These are phyloP conservation scores for Ophiostoma piceae DNA, from an alignment of 2,329 filamentous ascomycete genomes.

Conservation along the genomic window DNA sequence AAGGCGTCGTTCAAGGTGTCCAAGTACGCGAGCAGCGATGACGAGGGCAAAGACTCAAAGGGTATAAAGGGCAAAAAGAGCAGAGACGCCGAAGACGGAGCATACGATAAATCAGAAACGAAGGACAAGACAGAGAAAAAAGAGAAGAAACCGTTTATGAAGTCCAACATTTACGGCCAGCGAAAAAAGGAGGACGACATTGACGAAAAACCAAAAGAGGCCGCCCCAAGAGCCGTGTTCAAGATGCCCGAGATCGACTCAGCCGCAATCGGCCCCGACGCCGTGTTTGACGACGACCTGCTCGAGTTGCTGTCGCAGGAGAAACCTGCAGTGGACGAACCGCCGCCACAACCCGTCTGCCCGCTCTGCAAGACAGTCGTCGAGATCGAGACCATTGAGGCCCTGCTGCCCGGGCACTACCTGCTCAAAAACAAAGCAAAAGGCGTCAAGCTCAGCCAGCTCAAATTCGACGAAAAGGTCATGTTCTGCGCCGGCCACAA, in stretches of 20 bases:
- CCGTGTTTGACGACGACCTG: neutral
- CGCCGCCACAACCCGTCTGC: constrained; percentile 40
- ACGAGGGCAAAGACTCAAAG: neutral
- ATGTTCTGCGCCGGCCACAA: constrained; percentile 62
- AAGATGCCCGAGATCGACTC: constrained; percentile 13
- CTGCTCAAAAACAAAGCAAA: neutral
- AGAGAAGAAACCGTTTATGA: neutral
- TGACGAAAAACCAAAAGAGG: neutral
- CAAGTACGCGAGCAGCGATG: constrained; percentile 4
- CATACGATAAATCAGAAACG: neutral
- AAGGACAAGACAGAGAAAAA: constrained; percentile 6
- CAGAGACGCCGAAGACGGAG: no score
- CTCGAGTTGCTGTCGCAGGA: neutral
- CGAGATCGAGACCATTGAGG: constrained; percentile 47
- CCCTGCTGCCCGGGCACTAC: constrained; percentile 13
- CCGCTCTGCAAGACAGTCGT: constrained; percentile 63
- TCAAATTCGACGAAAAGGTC: constrained; percentile 55
- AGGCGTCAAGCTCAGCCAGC: constrained; percentile 26
- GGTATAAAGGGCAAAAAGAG: neutral
- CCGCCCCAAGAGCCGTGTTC: constrained; percentile 15
- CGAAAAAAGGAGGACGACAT: neutral
- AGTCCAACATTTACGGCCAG: constrained; percentile 4
- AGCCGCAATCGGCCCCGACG: neutral
- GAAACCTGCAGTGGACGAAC: neutral
- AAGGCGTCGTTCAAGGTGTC: constrained; percentile 3